Conservation (phyloP, 31 red algal species). For the Asparagopsis taxiformis region DNA sequence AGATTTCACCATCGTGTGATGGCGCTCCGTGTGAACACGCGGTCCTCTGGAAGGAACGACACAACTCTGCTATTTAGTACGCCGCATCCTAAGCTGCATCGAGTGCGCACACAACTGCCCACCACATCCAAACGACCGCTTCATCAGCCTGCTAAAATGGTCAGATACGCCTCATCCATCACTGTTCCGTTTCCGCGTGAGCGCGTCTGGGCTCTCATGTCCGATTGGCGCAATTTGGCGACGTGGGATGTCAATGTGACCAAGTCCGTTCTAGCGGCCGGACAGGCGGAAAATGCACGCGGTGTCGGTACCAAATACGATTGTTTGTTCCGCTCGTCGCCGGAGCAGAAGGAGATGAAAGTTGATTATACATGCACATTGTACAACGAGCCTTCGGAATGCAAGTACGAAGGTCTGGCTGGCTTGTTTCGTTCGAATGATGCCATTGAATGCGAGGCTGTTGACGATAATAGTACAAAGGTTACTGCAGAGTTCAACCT, state of each 20-base stretch:
- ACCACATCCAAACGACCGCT: not conserved
- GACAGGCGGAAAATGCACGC: not conserved
- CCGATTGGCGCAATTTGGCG: slow-evolving; percentile 34
- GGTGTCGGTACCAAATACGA: slow-evolving; percentile 38
- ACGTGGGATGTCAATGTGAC: slow-evolving; percentile 46
- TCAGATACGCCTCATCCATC: slow-evolving; percentile 11
- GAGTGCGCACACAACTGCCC: not conserved
- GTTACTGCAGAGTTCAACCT: slow-evolving; percentile 42
- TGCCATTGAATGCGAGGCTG: slow-evolving; percentile 11
- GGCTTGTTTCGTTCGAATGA: slow-evolving; percentile 33
- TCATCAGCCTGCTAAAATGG: slow-evolving; percentile 1
- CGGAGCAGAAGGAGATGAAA: slow-evolving; percentile 1
- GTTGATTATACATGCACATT: slow-evolving; percentile 23
- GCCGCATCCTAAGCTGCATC: not conserved
- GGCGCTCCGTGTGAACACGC: too few species aligned
- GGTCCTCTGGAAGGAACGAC: too few species aligned
- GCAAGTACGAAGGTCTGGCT: slow-evolving; percentile 26
- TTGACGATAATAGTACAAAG: slow-evolving; percentile 8
- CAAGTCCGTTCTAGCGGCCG: slow-evolving; percentile 17
- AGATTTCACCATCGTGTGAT: too few species aligned
- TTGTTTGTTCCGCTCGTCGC: slow-evolving; percentile 20
- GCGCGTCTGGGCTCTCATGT: slow-evolving; percentile 42
- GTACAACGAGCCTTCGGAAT: slow-evolving; percentile 15
- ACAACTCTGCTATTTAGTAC: too few species aligned
- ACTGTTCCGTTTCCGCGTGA: slow-evolving; percentile 21